Evolutionary conservation across 2,329 filamentous ascomycete genomes (phyloP), one percentile per base, ranked within the genome.

Genomic region (Aciculosporium take): DNA sequence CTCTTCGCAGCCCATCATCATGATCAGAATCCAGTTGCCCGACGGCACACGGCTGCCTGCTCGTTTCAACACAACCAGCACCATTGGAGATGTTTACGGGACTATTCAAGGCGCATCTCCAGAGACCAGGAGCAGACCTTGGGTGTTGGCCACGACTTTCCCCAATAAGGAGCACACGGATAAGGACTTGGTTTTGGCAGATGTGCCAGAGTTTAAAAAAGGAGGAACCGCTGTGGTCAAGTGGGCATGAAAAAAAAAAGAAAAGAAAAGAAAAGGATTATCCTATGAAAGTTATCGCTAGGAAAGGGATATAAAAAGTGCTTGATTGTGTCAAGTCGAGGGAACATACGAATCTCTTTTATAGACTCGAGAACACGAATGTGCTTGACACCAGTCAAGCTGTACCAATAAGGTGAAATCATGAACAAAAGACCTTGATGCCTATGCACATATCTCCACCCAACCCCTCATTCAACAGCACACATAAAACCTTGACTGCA

Each of bases 91-190:
- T 49, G 71, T 93, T 7, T 89, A 91, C 58, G 66, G 69, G 7
- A 89, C 89, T 52, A 75, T 89, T 45, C 65, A 74, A 44, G 68
- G 71, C n/a, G 72, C 82, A 0, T 79, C 73, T 21, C 57, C 76
- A 0, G 69, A 69, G 6, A 71, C 73, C 38, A 63, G 65, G 24
- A 55, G 61, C 30, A 71, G 84, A n/a, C 52, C 69, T 4, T 91
- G 81, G 69, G 80, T 84, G 3, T 65, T 93, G 33, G 82, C 81
- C 48, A 91, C 84, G 0, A 89, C 84, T 0, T 91, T 91, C 59
- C 84, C 84, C 4, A 85, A 76, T 54, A 87, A 85, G 62, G 81
- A 89, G 41, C 73, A 89, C 48, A 78, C 71, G 2, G 82, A 91
- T 53, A 79, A 79, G 59, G 60, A 56, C 7, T 52, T 73, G 39